Evolutionary conservation across 2,329 filamentous ascomycete species (phyloP).

Genomic region (Chaetomium olivaceum): DNA sequence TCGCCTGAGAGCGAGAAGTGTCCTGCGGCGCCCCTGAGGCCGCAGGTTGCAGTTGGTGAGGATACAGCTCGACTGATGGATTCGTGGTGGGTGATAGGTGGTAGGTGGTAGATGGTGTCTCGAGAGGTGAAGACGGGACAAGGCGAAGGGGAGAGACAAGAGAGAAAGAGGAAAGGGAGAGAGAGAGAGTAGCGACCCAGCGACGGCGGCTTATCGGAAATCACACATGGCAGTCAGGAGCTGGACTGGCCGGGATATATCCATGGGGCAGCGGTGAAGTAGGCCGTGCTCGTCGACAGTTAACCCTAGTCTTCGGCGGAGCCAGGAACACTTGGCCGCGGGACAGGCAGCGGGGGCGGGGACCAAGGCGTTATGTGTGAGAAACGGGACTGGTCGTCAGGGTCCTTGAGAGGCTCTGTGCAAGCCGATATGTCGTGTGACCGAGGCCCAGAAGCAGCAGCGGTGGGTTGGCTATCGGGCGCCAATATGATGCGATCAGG

Average conservation of each 20-base stretch:
- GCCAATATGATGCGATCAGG: slow-evolving; percentile 28
- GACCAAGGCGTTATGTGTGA: slow-evolving; percentile 18
- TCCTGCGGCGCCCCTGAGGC: slow-evolving; percentile 8
- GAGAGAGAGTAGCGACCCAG: slow-evolving; percentile 20
- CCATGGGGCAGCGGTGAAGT: slow-evolving; percentile 28
- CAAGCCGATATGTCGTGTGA: slow-evolving; percentile 27
- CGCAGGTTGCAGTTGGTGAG: not conserved
- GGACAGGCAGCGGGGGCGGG: not conserved
- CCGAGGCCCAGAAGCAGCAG: slow-evolving; percentile 6
- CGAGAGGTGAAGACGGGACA: not conserved
- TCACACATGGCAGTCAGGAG: slow-evolving; percentile 32
- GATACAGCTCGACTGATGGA: not conserved
- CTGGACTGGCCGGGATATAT: slow-evolving; percentile 24
- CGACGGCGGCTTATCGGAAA: slow-evolving; percentile 30
- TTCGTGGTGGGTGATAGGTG: not conserved
- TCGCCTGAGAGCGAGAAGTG: not conserved
- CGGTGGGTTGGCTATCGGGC: slow-evolving; percentile 25
- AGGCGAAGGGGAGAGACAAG: not conserved
- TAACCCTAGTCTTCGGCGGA: not conserved
- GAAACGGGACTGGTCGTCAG: slow-evolving; percentile 13
- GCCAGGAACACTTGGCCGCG: not conserved
- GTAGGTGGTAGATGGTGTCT: not conserved
- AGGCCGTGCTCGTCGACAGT: slow-evolving; percentile 16
- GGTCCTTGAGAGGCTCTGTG: slow-evolving; percentile 28
- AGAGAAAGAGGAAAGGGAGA: slow-evolving; percentile 13